Evolutionary conservation across 2,329 filamentous ascomycete genomes (phyloP).

Genomic region (Talaromyces sp.): DNA sequence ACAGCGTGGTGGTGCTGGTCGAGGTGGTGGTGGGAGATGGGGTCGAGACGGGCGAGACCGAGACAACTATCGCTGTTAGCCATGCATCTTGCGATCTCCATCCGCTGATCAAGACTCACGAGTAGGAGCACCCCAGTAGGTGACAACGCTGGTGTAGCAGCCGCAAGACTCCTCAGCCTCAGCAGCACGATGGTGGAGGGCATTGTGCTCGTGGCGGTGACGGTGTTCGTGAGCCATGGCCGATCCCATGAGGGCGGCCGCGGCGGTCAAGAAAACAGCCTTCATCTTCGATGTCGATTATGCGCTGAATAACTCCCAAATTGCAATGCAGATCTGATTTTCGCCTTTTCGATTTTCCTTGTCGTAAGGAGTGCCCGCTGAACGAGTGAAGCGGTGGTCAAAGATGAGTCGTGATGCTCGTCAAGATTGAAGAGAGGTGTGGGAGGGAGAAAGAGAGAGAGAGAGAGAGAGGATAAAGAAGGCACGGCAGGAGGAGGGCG

Average conservation of each 20-base stretch:
- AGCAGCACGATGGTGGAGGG: constrained; percentile 57
- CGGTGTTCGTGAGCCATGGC: constrained; percentile 56
- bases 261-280: constrained; percentile 65
- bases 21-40: constrained; percentile 25
- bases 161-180: constrained; percentile 52
- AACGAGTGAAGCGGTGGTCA: constrained; percentile 56
- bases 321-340: not conserved
- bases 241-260: constrained; percentile 51
- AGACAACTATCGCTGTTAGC: constrained; percentile 18
- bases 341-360: not conserved
- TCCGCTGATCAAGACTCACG: constrained; percentile 47
- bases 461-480: constrained; percentile 13
- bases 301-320: not conserved
- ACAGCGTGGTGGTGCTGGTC: constrained; percentile 35
- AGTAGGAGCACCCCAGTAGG: constrained; percentile 65
- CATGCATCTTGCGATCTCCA: not conserved
- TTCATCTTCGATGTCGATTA: constrained; percentile 61
- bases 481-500: not conserved
- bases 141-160: constrained; percentile 74
- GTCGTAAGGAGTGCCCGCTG: constrained; percentile 70
- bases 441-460: constrained; percentile 9
- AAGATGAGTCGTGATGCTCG: constrained; percentile 18
- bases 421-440: constrained; percentile 18
- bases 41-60: constrained; percentile 20
- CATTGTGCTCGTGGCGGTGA: constrained; percentile 41